Percentiles rank a stretch among this genome's conserved stretches.
Conservation (phyloP, 1,139 yeast genomes). For the Blastobotrys proliferans region DNA sequence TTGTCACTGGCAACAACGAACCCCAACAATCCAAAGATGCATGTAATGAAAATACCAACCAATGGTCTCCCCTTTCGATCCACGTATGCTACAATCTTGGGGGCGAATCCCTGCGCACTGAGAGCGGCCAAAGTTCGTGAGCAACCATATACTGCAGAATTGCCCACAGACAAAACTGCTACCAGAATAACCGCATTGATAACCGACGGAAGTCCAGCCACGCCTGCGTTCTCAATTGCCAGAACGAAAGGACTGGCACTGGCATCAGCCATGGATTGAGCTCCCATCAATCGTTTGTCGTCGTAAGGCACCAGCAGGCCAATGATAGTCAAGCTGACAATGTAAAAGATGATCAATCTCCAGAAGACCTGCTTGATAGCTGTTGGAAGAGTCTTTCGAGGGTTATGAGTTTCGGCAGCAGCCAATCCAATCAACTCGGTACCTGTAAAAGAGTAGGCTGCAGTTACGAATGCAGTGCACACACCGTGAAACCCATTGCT, state of each 20-base stretch:
- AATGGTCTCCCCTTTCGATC: conserved; percentile 75
- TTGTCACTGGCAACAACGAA: conserved; percentile 63
- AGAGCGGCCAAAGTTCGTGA: conserved; percentile 82
- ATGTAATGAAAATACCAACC: conserved; percentile 57
- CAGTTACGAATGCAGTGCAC: conserved; percentile 71
- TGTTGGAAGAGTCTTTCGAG: conserved; percentile 60
- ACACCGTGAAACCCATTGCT: conserved; percentile 73
- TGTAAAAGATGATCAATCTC: conserved; percentile 63
- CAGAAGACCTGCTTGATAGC: conserved; percentile 72
- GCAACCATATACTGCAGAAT: conserved; percentile 71
- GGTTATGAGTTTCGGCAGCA: conserved; percentile 78
- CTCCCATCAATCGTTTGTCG: conserved; percentile 43
- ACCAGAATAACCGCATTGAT: conserved; percentile 69
- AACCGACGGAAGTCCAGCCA: conserved; percentile 60
- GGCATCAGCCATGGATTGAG: conserved; percentile 47
- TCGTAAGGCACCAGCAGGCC: conserved; percentile 62
- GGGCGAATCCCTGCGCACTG: conserved; percentile 80
- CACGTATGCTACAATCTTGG: conserved; percentile 64
- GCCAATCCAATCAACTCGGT: conserved; percentile 79
- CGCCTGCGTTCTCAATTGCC: conserved; percentile 55
- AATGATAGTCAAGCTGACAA: conserved; percentile 53
- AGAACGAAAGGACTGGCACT: conserved; percentile 72
- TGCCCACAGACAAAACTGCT: conserved; percentile 68
- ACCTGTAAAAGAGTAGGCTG: conserved; percentile 86
- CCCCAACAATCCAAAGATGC: conserved; percentile 61